phyloP scores from a whole-genome alignment of 257 asterid species.

The Linaria vulgaris region DNA sequence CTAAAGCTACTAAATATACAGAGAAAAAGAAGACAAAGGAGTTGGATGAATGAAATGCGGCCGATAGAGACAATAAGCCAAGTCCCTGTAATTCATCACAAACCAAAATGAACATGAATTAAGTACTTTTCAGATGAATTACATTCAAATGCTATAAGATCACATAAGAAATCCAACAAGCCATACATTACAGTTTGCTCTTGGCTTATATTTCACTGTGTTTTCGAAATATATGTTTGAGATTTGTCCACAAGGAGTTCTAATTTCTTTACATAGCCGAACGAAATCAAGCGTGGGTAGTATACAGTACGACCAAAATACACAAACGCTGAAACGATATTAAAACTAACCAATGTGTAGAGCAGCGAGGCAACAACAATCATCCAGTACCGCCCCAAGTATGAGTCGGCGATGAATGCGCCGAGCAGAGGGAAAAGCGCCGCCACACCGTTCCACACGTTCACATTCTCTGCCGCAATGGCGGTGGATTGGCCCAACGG shows the following conservation, averaged over 20 bases:
- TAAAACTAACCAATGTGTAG: conserved; percentile 19
- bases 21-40: conserved; percentile 18
- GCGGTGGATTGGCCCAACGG: conserved; percentile 25
- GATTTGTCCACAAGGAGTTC: too few relatives aligned
- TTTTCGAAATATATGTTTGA: too few relatives aligned
- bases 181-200: too few relatives aligned
- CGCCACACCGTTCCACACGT: conserved; percentile 17
- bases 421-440: conserved; percentile 18
- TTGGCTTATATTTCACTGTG: too few relatives aligned
- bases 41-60: neutral
- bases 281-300: too few relatives aligned
- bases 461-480: conserved; percentile 21
- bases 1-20: conserved; percentile 20
- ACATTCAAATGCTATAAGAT: too few relatives aligned
- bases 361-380: conserved; percentile 14
- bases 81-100: conserved; percentile 1
- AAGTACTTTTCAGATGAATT: too few relatives aligned
- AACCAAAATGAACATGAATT: neutral
- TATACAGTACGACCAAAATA: too few relatives aligned
- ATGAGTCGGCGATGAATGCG: conserved; percentile 19
- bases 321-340: too few relatives aligned
- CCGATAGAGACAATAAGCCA: neutral
- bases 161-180: too few relatives aligned
- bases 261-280: too few relatives aligned
- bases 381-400: conserved; percentile 20